phyloP scores from a whole-genome alignment of 352 stramenopile species.

The Phytophthora foliorum region DNA sequence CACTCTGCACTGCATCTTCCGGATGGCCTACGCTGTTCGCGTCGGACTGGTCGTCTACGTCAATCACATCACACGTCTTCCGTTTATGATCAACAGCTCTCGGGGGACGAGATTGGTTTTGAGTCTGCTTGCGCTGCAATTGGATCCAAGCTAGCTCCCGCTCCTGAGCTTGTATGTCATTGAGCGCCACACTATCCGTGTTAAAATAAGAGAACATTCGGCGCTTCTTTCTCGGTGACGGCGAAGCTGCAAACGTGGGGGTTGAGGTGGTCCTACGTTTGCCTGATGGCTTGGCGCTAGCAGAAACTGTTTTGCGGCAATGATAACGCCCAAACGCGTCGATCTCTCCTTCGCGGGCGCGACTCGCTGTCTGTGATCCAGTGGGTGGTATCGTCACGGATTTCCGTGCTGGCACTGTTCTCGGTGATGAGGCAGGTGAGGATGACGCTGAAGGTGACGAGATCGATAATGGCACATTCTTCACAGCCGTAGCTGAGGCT shows the following conservation, averaged over 20 bases:
- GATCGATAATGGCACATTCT: constrained; percentile 2
- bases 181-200: constrained; percentile 35
- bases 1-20: constrained; percentile 1
- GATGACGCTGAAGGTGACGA: constrained; percentile 18
- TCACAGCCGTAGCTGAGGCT: background rate
- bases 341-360: constrained; percentile 15
- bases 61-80: constrained; percentile 25
- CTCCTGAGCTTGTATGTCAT: constrained; percentile 52
- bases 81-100: constrained; percentile 16
- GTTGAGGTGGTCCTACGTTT: background rate
- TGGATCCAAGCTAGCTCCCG: constrained; percentile 47
- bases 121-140: constrained; percentile 35
- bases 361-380: background rate
- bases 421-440: constrained; percentile 22
- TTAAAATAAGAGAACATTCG: constrained; percentile 27
- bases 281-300: background rate
- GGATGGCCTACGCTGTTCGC: constrained; percentile 3
- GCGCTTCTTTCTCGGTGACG: constrained; percentile 30
- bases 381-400: background rate
- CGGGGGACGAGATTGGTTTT: constrained; percentile 4
- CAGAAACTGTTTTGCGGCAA: constrained; percentile 29
- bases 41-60: constrained; percentile 25
- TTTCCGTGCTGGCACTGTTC: constrained; percentile 12
- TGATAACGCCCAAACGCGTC: constrained; percentile 17
- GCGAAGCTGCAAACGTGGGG: background rate